Base-by-base conservation (phyloP, 2,329 filamentous ascomycete species). In the Aspergillus costaricaensis region DNA sequence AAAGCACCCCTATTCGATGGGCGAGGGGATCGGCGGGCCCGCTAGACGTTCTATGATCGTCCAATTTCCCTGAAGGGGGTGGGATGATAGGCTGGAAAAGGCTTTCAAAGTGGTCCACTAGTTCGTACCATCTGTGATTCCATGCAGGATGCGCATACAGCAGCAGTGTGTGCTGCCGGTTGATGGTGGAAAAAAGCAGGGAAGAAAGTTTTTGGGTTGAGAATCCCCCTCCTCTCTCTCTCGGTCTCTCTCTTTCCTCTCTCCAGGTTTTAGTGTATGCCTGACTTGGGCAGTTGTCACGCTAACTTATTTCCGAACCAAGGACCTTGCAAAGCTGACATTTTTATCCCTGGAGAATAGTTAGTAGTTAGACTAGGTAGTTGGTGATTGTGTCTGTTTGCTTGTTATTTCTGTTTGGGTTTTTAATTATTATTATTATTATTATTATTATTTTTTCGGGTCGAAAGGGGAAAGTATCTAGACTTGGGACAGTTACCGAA, bases 31-130 rank as follows among this genome's bases (percentile, higher is more conserved):
- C 55, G 53, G 43, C 51, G 57, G 39, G 43, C 25, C 47, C 57
- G 30, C 54, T 50, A 59, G 51, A 57, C 17, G 51, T 30, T 47
- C 39, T 54, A 48, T 55, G 61, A 63, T 61, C 55, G 55, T 36
- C 55, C 50, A 38, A 14, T 47, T 52, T 39, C 38, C 32, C 44
- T 32, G 51, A 43, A 53, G 49, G 53, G 32, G 15, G 27, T 27
- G 14, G 38, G 49, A 53, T 57, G 58, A 63, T 63, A 63, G 61
- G 61, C 52, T 57, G 50, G 36, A 44, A 57, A 58, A 57, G 43
- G 39, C 43, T 57, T 43, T 55, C 32, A n/a, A 55, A 39, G 27
- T 53, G 39, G 41, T 38, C 50, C 38, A 25, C 54, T 60, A 60
- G 36, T 58, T 27, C 19, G 30, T 36, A 50, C 50, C 43, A 62